A percentile compares a stretch with the other conserved stretches of the same genome.
Evolutionary conservation across 352 stramenopile genomes (phyloP).

Genomic region (Hyaloperonospora brassicae): DNA sequence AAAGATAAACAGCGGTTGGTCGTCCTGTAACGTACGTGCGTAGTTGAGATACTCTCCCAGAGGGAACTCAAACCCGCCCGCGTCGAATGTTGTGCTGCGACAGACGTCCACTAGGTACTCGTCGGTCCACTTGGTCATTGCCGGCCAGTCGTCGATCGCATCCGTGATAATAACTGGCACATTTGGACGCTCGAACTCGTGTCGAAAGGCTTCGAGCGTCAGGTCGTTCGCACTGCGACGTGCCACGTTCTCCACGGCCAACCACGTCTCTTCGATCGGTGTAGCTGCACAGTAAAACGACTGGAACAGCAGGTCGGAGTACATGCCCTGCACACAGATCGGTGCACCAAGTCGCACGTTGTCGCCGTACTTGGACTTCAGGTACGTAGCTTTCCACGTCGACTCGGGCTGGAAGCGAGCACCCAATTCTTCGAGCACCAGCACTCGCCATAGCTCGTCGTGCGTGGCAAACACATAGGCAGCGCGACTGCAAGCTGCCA

Average conservation of each 20-base stretch:
- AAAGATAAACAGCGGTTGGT: conserved; percentile 94
- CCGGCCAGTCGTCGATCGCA: conserved; percentile 56
- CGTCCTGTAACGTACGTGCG: conserved; percentile 54
- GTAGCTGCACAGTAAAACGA: conserved; percentile 70
- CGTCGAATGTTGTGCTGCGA: conserved; percentile 53
- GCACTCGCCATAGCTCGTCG: conserved; percentile 76
- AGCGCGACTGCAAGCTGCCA: conserved; percentile 44
- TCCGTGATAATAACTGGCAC: conserved; percentile 76
- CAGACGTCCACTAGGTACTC: conserved; percentile 46
- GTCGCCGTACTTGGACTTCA: conserved; percentile 39
- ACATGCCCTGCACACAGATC: conserved; percentile 60
- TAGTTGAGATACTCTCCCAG: conserved; percentile 82
- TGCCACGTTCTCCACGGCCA: conserved; percentile 66
- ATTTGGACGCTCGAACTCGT: conserved; percentile 64
- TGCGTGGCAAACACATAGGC: conserved; percentile 67
- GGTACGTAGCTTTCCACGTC: conserved; percentile 72
- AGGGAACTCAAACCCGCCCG: conserved; percentile 67
- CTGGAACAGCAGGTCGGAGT: conserved; percentile 85
- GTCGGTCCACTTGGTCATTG: conserved; percentile 67
- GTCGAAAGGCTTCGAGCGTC: conserved; percentile 50
- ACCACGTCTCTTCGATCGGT: conserved; percentile 56
- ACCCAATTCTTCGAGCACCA: conserved; percentile 73
- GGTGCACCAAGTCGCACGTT: conserved; percentile 13
- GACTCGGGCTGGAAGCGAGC: conserved; percentile 37
- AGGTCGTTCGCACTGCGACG: conserved; percentile 45